Evolutionary conservation across 176 grass and related monocot species (phyloP), one percentile per base, ranked within the genome.

Genomic region (Musa acuminata): DNA sequence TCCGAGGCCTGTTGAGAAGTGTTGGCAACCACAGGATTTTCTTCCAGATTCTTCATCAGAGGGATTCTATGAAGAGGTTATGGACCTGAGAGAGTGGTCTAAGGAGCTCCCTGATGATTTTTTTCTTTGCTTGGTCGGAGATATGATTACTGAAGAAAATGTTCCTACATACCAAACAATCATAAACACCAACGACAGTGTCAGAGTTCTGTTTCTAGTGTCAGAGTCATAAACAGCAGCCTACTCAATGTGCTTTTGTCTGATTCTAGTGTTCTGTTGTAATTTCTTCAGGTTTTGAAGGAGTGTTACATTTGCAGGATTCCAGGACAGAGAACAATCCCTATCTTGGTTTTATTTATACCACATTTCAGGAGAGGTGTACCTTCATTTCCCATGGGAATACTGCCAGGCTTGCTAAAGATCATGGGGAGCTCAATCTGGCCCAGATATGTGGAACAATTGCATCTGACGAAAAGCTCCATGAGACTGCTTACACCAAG

Each of bases 1-100:
- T 67, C 57, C 68, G 50, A 78, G 43, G 63, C 76, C 76, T 68
- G 76, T 78, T n/a, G 63, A 78, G 62, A 78, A 78, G 76, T 78
- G 76, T 67, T 54, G 76, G 22, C 22, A 22, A 22, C 22, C 22
- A 22, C 22, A 22, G 22, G 22, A 22, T 22, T 22, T 22, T 22
- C 22, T 22, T 22, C 22, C 22, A 22, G 22, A 22, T 22, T 22
- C 22, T 22, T 22, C 22, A 22, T 22, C 22, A 22, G 22, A 22
- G 22, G 22, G 22, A 22, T 22, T 22, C 22, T 22, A 22, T 22
- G 22, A 22, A 0, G 22, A 22, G 22, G 22, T 22, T 22, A 22
- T 22, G 22, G 22, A 22, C 22, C 22, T 22, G 22, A 22, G 22
- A 22, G 22, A 22, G 22, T 22, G 22, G 22, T 22, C 22, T 22